Evolutionary conservation across 176 grass and related monocot species (phyloP), one percentile per base, ranked within the genome.

Genomic region (Areca catechu): DNA sequence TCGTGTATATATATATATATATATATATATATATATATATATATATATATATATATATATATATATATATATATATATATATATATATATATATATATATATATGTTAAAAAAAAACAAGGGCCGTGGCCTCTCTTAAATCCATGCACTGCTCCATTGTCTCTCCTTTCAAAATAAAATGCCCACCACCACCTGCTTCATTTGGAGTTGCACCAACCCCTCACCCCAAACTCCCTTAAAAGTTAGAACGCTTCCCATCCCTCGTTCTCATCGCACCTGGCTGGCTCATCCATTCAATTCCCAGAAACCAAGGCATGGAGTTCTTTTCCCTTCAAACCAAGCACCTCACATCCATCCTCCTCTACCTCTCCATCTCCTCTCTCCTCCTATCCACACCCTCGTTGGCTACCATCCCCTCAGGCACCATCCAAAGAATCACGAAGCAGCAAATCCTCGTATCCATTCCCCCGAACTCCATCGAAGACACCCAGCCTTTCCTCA

Each of bases 401-500:
- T 0, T 14, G 24, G 51, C 68, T 3, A 10, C 19, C 49, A 14
- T 24, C 18, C 76, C 79, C 2, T 24, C 20, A 12, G 90, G 85
- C 0, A 86, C 68, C 7, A 76, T 95, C 18, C 54, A 83, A 58
- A 78, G 90, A 23, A 74, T 53, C 16, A 71, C 67, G 15, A 95
- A 95, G 82, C 82, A 95, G 69, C 82, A 78, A 60, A 84, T 95
- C 76, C 76, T 95, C 0, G 86, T 71, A 19, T 71, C 63, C 73
- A 79, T 95, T 48, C 57, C 76, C 0, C 82, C 86, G 0, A 54
- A 60, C 0, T 62, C 64, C 61, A 19, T 71, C 19, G 77, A 81
- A 20, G 55, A 58, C 2, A 10, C 77, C 0, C 62, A 86, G 48
- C 79, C 58, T 10, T 95, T 90, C 72, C 76, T 95, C 29, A 76